These are phyloP conservation scores for Coemansia sp. DNA, from an alignment of 192 early-diverging fungal species.

Conservation along the genomic window DNA sequence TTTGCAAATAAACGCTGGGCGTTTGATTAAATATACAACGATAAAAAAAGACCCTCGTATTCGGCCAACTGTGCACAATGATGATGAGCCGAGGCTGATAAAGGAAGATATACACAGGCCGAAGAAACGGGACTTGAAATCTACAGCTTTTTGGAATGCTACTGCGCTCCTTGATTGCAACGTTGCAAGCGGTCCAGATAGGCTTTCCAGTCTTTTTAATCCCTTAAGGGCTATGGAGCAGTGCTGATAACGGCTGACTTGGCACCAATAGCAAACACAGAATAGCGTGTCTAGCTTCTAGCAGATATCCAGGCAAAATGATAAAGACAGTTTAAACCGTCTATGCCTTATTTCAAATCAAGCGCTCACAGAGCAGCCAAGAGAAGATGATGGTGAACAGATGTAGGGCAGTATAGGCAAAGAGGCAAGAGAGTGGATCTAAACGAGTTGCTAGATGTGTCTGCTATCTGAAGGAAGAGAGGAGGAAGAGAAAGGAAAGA, in stretches of 20 bases:
- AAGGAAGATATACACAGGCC: neutral
- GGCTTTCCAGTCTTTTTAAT: constrained; percentile 2
- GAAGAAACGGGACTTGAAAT: constrained; percentile 4
- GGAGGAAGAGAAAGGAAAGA: neutral
- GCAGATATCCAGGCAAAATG: neutral
- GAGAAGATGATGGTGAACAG: neutral
- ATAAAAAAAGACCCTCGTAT: neutral
- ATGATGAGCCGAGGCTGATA: neutral
- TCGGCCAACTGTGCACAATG: neutral
- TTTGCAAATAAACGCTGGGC: neutral
- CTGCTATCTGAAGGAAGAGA: constrained; percentile 1
- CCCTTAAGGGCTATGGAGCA: neutral
- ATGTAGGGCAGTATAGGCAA: neutral
- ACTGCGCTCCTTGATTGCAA: constrained; percentile 1
- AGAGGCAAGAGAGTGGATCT: neutral
- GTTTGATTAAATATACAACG: neutral
- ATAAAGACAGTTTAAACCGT: neutral
- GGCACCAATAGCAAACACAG: neutral
- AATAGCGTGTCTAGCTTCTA: neutral
- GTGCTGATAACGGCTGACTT: neutral
- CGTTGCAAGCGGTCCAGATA: constrained; percentile 5
- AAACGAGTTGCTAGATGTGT: neutral
- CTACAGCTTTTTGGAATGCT: constrained; percentile 3
- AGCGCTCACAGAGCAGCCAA: neutral
- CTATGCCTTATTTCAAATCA: neutral